Evolutionary conservation across 2,329 filamentous ascomycete genomes (phyloP).

Genomic region (Pseudogymnoascus sp.): DNA sequence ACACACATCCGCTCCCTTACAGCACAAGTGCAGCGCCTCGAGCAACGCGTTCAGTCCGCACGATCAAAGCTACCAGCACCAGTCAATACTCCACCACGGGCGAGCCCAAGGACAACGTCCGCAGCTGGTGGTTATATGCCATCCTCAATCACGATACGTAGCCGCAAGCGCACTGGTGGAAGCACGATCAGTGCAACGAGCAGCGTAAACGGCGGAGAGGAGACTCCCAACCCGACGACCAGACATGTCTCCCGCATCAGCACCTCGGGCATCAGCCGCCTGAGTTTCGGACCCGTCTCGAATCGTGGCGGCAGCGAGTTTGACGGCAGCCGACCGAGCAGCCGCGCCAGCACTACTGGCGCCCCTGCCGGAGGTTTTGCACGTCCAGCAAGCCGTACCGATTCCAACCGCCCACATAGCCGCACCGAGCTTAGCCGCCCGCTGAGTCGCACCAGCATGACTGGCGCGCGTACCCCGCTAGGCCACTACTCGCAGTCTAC

Average conservation of each 20-base stretch:
- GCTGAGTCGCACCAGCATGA: constrained; percentile 24
- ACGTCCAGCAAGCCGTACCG: constrained; percentile 10
- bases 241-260: constrained; percentile 52
- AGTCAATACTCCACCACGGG: constrained; percentile 64
- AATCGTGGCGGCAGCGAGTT: constrained; percentile 33
- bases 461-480: constrained; percentile 26
- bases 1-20: constrained; percentile 90
- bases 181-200: constrained; percentile 27
- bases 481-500: constrained; percentile 27
- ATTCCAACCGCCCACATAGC: constrained; percentile 17
- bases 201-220: constrained; percentile 20
- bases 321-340: constrained; percentile 17
- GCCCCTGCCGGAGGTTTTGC: constrained; percentile 16
- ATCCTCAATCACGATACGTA: constrained; percentile 55
- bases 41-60: constrained; percentile 84
- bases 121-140: constrained; percentile 38
- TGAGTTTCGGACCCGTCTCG: constrained; percentile 55
- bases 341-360: constrained; percentile 22
- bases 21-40: constrained; percentile 93
- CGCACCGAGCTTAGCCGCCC: constrained; percentile 25
- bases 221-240: constrained; percentile 29
- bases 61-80: constrained; percentile 86
- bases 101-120: constrained; percentile 56
- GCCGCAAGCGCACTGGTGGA: constrained; percentile 58
- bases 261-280: constrained; percentile 51